Percentiles rank a stretch among this genome's conserved stretches.
Conservation (phyloP, 2,329 filamentous ascomycete species). For the Stenocarpella maydis region DNA sequence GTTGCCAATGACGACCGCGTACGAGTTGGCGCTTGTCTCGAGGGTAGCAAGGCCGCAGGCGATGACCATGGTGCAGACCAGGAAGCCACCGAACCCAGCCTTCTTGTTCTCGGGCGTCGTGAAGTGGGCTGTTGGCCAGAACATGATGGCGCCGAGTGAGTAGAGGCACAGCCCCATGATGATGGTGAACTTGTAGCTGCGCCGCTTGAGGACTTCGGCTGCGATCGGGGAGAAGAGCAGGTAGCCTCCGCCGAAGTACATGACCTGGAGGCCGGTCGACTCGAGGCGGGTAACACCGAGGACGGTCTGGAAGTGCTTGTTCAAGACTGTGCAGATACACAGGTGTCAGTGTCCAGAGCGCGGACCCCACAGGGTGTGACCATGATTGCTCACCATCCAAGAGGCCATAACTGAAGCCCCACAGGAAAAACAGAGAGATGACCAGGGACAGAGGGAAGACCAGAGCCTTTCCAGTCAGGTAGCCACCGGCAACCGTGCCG, state of each 20-base stretch:
- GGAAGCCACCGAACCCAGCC: slow-evolving; percentile 66
- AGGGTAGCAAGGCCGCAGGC: slow-evolving; percentile 54
- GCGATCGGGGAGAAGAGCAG: slow-evolving; percentile 49
- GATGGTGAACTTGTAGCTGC: slow-evolving; percentile 73
- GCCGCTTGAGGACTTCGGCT: slow-evolving; percentile 66
- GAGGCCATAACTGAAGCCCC: slow-evolving; percentile 49
- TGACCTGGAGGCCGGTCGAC: slow-evolving; percentile 57
- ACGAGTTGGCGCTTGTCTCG: slow-evolving; percentile 66
- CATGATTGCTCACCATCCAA: slow-evolving; percentile 41
- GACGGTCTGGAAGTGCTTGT: slow-evolving; percentile 58
- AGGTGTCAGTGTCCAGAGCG: neutral
- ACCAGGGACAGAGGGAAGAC: slow-evolving; percentile 37
- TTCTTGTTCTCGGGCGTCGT: slow-evolving; percentile 51
- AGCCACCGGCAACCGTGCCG: slow-evolving; percentile 25
- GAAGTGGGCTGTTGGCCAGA: slow-evolving; percentile 58
- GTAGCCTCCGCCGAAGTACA: slow-evolving; percentile 59
- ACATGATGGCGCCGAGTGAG: slow-evolving; percentile 63
- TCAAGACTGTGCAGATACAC: slow-evolving; percentile 49
- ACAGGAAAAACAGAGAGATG: slow-evolving; percentile 48
- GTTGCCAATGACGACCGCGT: slow-evolving; percentile 26
- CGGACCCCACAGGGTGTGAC: neutral
- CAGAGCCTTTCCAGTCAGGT: slow-evolving; percentile 26
- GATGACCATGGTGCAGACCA: slow-evolving; percentile 61
- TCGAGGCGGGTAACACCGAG: slow-evolving; percentile 54
- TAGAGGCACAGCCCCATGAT: slow-evolving; percentile 67